Percentiles rank a stretch among this genome's conserved stretches.
phyloP scores from a whole-genome alignment of 306 rosid genomes.

The Vigna nakashimae region DNA sequence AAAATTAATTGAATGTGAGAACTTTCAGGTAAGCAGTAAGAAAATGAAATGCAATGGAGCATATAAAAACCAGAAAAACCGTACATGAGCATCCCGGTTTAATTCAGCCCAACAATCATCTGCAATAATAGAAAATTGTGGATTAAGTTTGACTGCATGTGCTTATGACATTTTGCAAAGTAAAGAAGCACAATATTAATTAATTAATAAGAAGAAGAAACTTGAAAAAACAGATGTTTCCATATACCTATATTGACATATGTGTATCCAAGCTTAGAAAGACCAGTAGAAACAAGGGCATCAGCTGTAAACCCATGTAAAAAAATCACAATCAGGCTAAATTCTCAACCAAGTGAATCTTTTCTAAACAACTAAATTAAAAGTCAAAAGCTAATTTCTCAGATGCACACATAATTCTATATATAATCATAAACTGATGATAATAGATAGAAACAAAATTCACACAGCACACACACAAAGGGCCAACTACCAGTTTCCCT shows the following conservation, averaged over 20 bases:
- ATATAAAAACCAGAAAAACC: constrained; percentile 4
- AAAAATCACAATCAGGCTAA: constrained; percentile 27
- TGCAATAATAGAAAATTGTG: constrained; percentile 37
- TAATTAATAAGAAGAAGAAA: not conserved
- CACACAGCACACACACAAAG: not conserved
- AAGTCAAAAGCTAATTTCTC: not conserved
- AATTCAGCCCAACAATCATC: constrained; percentile 99
- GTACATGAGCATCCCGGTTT: constrained; percentile 70
- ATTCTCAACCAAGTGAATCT: constrained; percentile 22
- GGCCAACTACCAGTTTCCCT: constrained; percentile 69
- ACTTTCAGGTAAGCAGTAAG: not conserved
- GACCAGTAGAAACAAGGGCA: constrained; percentile 86
- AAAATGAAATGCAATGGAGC: not conserved
- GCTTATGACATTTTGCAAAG: constrained; percentile 21
- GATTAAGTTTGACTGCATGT: not conserved
- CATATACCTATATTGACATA: constrained; percentile 82
- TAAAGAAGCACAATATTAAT: not conserved
- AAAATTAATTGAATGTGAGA: not conserved
- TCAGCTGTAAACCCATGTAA: constrained; percentile 70
- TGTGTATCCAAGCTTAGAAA: constrained; percentile 87
- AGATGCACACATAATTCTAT: not conserved
- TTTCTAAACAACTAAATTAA: not conserved
- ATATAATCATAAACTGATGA: not conserved
- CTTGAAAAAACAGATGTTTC: not conserved
- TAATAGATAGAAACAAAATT: not conserved